Conservation (phyloP, 495 filamentous ascomycete genomes). For the Penicillium herquei region DNA sequence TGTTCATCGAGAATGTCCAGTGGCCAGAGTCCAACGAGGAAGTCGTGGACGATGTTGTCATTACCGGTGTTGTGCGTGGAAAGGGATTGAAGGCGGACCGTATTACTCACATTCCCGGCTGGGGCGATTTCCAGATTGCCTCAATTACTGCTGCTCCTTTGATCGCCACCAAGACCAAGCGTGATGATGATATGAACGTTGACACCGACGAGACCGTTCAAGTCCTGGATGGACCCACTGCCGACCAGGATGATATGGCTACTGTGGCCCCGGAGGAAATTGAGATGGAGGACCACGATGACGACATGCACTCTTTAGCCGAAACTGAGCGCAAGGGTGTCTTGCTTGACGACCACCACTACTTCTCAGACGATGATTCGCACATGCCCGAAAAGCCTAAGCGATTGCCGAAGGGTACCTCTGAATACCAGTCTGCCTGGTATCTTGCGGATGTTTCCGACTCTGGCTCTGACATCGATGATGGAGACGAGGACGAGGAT, state of each 20-base stretch:
- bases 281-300: slow-evolving; percentile 71
- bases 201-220: slow-evolving; percentile 53
- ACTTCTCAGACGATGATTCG: slow-evolving; percentile 91
- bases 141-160: slow-evolving; percentile 75
- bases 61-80: slow-evolving; percentile 88
- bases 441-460: slow-evolving; percentile 83
- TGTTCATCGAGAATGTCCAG: slow-evolving; percentile 79
- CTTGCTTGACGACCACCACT: slow-evolving; percentile 93
- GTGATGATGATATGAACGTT: slow-evolving; percentile 66
- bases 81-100: slow-evolving; percentile 85
- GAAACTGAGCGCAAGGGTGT: slow-evolving; percentile 71
- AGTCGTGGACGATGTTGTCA: slow-evolving; percentile 54
- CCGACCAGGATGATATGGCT: slow-evolving; percentile 77
- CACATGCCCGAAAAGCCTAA: slow-evolving; percentile 61
- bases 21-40: slow-evolving; percentile 56
- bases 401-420: slow-evolving; percentile 85
- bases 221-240: slow-evolving; percentile 65
- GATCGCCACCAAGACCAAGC: slow-evolving; percentile 49
- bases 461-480: slow-evolving; percentile 79
- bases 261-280: slow-evolving; percentile 82
- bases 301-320: slow-evolving; percentile 51
- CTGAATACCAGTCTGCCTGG: slow-evolving; percentile 92
- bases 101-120: slow-evolving; percentile 86
- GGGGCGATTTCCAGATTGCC: slow-evolving; percentile 92
- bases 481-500: slow-evolving; percentile 52